Base-by-base conservation (phyloP, 2,329 filamentous ascomycete genomes). In the Scedosporium apiospermum region DNA sequence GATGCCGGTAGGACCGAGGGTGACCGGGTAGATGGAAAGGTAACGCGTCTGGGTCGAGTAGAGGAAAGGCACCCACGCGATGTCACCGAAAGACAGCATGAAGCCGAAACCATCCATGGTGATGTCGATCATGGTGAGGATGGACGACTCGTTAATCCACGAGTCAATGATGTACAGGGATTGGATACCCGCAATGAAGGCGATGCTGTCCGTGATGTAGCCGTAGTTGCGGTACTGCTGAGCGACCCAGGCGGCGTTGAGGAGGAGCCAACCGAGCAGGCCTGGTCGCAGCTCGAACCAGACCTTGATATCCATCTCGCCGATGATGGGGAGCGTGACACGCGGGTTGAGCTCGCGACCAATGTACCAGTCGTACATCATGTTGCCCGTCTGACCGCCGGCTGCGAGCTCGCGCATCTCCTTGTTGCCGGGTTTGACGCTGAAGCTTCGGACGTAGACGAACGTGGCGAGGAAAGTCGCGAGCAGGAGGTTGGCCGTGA, bases 281-380 rank as follows among this genome's bases (percentile, higher is more conserved):
- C 93, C 93, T 0, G 93, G 93, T n/a, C 93, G 87, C 70, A 97
- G 81, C 76, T 98, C 93, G 74, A 89, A 89, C 74, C 88, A 97
- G 64, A 88, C 82, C 76, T 97, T 97, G 75, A 98, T 88, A 71
- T 98, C 93, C 59, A 97, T 82, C 68, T 91, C 89, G 64, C 91
- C 91, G 66, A 96, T 81, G 58, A 96, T 73, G 2, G 92, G 92
- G 26, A 96, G 77, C 0, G 82, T 85, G 64, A 96, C 75, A 58
- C 93, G 90, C 3, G 93, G 93, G 76, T 98, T 98, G 65, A 98
- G 86, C 75, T 98, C 93, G 30, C 93, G 90, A 21, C 93, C 93
- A 67, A 98, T 97, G 77, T 92, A 98, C 86, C 91, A 98, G 75
- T 98, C 93, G 74, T 98, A 97, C 44, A 97, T 76, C 66, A 91